These are phyloP conservation scores for Yueomyces sp. DNA, from an alignment of 1,139 yeast genomes.

Conservation along the genomic window DNA sequence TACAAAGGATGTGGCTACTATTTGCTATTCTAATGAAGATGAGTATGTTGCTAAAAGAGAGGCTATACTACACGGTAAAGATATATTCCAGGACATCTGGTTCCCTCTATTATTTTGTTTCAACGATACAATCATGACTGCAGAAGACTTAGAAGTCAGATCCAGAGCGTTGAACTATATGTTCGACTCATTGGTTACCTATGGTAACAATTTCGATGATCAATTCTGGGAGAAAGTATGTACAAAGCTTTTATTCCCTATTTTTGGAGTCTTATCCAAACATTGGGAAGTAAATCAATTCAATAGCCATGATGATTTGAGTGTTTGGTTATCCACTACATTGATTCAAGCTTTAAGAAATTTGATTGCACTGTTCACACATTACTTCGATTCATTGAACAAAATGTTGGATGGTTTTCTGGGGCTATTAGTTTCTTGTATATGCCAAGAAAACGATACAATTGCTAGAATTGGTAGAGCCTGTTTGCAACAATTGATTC, in stretches of 20 bases:
- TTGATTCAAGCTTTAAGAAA: conserved; percentile 89
- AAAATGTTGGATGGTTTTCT: conserved; percentile 67
- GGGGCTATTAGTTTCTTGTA: conserved; percentile 69
- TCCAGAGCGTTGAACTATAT: conserved; percentile 74
- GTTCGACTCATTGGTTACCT: conserved; percentile 68
- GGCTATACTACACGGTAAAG: conserved; percentile 25
- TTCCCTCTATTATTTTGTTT: conserved; percentile 78
- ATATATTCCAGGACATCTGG: conserved; percentile 29
- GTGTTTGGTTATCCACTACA: conserved; percentile 94
- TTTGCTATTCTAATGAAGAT: conserved; percentile 34
- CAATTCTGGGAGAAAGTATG: conserved; percentile 80
- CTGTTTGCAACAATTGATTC: conserved; percentile 66
- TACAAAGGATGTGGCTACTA: conserved; percentile 44
- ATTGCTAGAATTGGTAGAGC: conserved; percentile 90
- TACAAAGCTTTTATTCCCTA: conserved; percentile 72
- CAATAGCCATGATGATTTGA: conserved; percentile 64
- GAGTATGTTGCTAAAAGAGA: conserved; percentile 35
- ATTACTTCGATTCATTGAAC: conserved; percentile 64
- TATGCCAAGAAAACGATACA: conserved; percentile 93
- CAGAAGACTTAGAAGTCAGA: conserved; percentile 88
- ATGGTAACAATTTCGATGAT: conserved; percentile 63
- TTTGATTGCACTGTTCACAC: conserved; percentile 71
- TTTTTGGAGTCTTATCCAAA: conserved; percentile 65
- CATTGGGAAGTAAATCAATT: conserved; percentile 63
- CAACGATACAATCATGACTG: conserved; percentile 83